Evolutionary conservation across 805 yeast genomes (phyloP).

Genomic region (Danielia oregonensis): DNA sequence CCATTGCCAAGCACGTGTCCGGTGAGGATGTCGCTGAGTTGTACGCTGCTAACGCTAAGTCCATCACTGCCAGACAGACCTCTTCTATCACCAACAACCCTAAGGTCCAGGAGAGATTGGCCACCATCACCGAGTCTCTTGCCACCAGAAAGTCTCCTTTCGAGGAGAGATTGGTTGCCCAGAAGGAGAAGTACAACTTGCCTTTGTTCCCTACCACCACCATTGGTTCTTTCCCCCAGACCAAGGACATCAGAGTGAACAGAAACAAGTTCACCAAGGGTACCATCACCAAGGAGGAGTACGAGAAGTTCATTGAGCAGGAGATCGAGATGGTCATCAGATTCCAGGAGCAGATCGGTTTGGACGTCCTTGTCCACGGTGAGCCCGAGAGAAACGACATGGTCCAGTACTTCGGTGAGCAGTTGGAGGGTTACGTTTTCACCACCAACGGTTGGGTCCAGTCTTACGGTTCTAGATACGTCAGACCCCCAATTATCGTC

Average conservation of each 20-base stretch:
- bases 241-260: constrained; percentile 97
- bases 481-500: constrained; percentile 98
- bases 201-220: constrained; percentile 99
- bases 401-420: constrained; percentile 99
- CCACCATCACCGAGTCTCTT: constrained; percentile 68
- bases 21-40: constrained; percentile 76
- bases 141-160: constrained; percentile 85
- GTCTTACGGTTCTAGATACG: constrained; percentile 99
- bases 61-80: constrained; percentile 79
- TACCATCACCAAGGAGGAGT: constrained; percentile 88
- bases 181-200: constrained; percentile 82
- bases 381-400: constrained; percentile 99
- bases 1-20: constrained; percentile 81
- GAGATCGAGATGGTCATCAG: constrained; percentile 94
- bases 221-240: constrained; percentile 99
- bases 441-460: constrained; percentile 99
- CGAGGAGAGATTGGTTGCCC: constrained; percentile 82
- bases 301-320: constrained; percentile 93
- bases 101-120: constrained; percentile 83
- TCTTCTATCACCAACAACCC: constrained; percentile 90
- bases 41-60: constrained; percentile 81
- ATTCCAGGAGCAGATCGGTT: constrained; percentile 99
- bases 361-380: constrained; percentile 98
- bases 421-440: constrained; percentile 96
- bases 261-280: constrained; percentile 99